phyloP scores from a whole-genome alignment of 2,329 filamentous ascomycete genomes.

The Fusarium secorum region DNA sequence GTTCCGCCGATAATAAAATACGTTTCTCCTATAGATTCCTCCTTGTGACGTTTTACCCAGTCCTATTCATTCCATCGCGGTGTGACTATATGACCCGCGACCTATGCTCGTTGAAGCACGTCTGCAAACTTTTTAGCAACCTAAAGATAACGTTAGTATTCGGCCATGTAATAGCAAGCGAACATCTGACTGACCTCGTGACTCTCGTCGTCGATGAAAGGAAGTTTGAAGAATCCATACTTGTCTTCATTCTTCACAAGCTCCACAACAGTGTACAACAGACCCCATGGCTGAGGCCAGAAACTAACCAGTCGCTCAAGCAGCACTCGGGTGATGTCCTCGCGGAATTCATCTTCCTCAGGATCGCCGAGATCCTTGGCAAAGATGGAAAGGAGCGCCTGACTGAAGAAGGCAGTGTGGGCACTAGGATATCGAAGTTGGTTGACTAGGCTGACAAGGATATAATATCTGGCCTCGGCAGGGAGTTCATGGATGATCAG shows the following conservation, averaged over 20 bases:
- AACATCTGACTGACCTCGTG: conserved; percentile 72
- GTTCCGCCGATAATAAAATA: conserved; percentile 28
- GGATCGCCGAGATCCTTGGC: conserved; percentile 75
- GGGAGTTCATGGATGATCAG: conserved; percentile 78
- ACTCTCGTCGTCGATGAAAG: conserved; percentile 88
- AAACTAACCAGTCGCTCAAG: conserved; percentile 88
- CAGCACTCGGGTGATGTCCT: conserved; percentile 89
- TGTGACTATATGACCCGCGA: not conserved
- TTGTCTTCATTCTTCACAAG: conserved; percentile 88
- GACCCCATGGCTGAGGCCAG: conserved; percentile 94
- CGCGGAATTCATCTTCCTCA: conserved; percentile 82
- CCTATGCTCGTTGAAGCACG: conserved; percentile 47
- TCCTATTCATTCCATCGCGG: not conserved
- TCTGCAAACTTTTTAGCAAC: conserved; percentile 50
- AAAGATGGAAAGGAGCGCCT: conserved; percentile 84
- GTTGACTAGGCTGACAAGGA: conserved; percentile 86
- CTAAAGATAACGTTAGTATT: conserved; percentile 35
- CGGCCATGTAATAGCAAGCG: too few species aligned
- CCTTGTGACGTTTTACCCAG: conserved; percentile 25
- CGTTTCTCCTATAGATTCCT: conserved; percentile 21
- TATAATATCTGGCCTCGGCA: conserved; percentile 82
- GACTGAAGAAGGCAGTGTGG: conserved; percentile 92
- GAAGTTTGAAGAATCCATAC: conserved; percentile 90
- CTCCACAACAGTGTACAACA: conserved; percentile 88
- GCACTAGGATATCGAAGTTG: conserved; percentile 90